A percentile compares a stretch with the other conserved stretches of the same genome.
These are phyloP conservation scores for Diversispora eburnea DNA, from an alignment of 192 early-diverging fungal species.

Conservation along the genomic window DNA sequence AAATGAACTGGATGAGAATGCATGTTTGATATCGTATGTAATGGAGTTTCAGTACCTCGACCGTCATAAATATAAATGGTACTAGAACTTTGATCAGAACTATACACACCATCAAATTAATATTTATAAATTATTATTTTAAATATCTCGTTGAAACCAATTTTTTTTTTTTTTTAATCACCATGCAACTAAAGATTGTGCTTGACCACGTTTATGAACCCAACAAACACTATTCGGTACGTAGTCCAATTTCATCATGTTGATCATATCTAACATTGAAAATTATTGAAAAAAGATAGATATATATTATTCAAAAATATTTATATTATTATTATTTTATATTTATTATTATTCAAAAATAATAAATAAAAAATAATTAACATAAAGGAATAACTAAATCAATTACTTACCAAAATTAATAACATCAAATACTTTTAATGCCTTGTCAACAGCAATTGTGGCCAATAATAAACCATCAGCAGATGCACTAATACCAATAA, in stretches of 20 bases:
- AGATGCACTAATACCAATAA: constrained; percentile 57
- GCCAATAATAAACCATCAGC: constrained; percentile 79
- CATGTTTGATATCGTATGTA: constrained; percentile 60
- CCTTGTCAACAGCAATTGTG: constrained; percentile 77
- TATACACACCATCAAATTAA: constrained; percentile 27
- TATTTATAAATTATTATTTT: neutral
- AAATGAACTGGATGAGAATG: constrained; percentile 73
- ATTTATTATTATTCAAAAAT: neutral
- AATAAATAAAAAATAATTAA: neutral
- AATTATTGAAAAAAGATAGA: neutral
- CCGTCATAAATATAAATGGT: constrained; percentile 83
- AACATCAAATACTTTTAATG: constrained; percentile 92
- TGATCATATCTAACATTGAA: constrained; percentile 83
- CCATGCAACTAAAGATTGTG: constrained; percentile 77
- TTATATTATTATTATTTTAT: neutral
- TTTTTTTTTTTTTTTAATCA: constrained; percentile 33
- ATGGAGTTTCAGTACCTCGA: constrained; percentile 57
- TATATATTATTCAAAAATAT: neutral
- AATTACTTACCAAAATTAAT: constrained; percentile 79
- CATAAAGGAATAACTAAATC: neutral
- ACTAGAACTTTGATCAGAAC: constrained; percentile 70
- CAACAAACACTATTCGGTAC: constrained; percentile 78
- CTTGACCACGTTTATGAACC: constrained; percentile 81
- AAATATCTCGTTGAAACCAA: neutral
- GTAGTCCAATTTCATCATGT: constrained; percentile 80